These are phyloP conservation scores for Zopfia rhizophila DNA, from an alignment of 2,329 filamentous ascomycete species.

Conservation along the genomic window DNA sequence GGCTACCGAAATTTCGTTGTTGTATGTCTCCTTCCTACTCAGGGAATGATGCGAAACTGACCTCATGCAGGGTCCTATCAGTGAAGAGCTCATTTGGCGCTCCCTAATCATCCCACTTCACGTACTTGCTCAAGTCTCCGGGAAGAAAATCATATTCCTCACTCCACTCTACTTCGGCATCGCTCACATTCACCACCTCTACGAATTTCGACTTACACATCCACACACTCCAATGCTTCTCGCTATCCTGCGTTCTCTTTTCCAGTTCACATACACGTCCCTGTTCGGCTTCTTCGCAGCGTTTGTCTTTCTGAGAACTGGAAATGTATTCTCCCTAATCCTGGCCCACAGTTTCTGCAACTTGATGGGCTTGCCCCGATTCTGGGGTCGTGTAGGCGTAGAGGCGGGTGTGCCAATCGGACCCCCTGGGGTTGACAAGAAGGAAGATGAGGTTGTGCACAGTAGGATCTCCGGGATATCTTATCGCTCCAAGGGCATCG, in stretches of 20 bases:
- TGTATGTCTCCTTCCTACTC: constrained; percentile 62
- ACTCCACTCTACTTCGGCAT: constrained; percentile 92
- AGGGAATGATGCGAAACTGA: constrained; percentile 16
- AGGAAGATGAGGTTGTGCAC: constrained; percentile 51
- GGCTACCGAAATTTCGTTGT: constrained; percentile 88
- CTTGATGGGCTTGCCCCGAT: constrained; percentile 84
- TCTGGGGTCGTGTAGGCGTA: constrained; percentile 79
- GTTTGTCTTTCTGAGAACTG: constrained; percentile 87
- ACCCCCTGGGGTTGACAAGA: constrained; percentile 42
- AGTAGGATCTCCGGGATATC: constrained; percentile 33
- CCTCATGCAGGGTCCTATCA: constrained; percentile 73
- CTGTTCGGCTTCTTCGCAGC: constrained; percentile 94
- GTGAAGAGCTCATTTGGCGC: constrained; percentile 94
- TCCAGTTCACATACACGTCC: constrained; percentile 91
- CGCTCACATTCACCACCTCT: constrained; percentile 94
- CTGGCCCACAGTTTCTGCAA: constrained; percentile 91
- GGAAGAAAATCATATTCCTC: constrained; percentile 74
- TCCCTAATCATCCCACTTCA: constrained; percentile 86
- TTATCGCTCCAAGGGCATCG: constrained; percentile 51
- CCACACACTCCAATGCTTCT: constrained; percentile 72
- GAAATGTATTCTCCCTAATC: constrained; percentile 79
- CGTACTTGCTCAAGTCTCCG: constrained; percentile 69
- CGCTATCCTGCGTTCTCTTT: constrained; percentile 75
- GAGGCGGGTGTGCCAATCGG: constrained; percentile 59
- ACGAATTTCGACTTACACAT: constrained; percentile 88